Percentiles rank a stretch among this genome's conserved stretches.
Conservation (phyloP, 2,329 filamentous ascomycete species). For the Xylariomycetidae sp. region DNA sequence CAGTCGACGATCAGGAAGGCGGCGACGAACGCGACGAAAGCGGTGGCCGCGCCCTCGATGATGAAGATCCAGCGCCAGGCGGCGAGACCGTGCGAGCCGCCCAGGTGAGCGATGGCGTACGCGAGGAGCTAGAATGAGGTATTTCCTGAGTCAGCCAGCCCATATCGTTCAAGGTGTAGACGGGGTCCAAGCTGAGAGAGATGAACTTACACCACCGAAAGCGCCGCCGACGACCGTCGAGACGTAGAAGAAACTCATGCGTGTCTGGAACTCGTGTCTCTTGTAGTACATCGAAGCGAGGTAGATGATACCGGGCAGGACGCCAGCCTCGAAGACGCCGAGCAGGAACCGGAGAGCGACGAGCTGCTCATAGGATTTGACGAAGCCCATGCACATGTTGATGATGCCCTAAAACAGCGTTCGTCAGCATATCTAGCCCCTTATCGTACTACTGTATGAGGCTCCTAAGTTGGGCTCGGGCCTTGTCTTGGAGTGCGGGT, state of each 20-base stretch:
- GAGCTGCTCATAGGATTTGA: constrained; percentile 33
- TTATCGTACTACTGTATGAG: no score
- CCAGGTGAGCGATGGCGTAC: constrained; percentile 40
- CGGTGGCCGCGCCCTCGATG: constrained; percentile 37
- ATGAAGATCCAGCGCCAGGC: constrained; percentile 47
- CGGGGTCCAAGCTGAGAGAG: not conserved
- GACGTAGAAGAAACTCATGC: constrained; percentile 39
- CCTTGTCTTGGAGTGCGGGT: no score
- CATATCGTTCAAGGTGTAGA: not conserved
- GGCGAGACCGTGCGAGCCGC: constrained; percentile 35
- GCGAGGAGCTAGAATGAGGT: constrained; percentile 34
- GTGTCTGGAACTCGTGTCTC: constrained; percentile 43
- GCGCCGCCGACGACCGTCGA: constrained; percentile 37
- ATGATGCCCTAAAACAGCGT: no score
- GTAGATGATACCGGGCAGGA: constrained; percentile 42
- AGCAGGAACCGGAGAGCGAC: constrained; percentile 40
- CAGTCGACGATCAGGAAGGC: constrained; percentile 46
- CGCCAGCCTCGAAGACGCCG: constrained; percentile 41
- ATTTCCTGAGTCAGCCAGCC: not conserved
- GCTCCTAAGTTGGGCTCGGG: no score
- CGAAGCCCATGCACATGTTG: constrained; percentile 42
- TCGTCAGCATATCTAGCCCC: no score
- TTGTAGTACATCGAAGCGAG: constrained; percentile 46
- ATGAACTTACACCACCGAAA: constrained; percentile 33
- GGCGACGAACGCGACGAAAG: constrained; percentile 24